phyloP scores from a whole-genome alignment of 1,284 basidiomycete species.

The Bondarzewia mesenterica region DNA sequence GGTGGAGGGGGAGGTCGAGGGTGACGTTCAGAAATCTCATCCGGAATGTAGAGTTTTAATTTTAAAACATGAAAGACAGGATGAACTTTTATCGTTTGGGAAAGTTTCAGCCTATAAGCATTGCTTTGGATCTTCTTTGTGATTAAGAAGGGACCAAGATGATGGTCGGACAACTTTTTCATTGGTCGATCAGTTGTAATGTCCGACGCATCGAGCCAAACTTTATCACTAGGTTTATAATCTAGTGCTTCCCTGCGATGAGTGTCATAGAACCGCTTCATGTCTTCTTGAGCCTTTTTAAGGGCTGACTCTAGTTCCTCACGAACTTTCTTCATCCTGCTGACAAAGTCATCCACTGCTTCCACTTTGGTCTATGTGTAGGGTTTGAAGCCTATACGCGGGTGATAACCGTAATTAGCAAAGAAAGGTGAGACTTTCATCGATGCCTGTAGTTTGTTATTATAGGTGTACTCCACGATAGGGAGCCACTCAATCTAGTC shows the following conservation, averaged over 20 bases:
- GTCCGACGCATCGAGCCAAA: not conserved
- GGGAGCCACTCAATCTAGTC: constrained; percentile 23
- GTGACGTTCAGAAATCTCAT: too few relatives aligned
- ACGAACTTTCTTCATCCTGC: not conserved
- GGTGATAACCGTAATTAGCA: not conserved
- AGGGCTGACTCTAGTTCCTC: not conserved
- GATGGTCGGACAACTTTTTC: not conserved
- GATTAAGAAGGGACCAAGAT: not conserved
- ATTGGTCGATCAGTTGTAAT: not conserved
- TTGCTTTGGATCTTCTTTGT: not conserved
- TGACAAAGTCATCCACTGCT: not conserved
- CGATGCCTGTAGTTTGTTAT: not conserved
- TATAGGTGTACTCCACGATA: not conserved
- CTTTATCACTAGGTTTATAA: not conserved
- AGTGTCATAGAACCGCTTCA: not conserved
- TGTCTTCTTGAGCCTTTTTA: not conserved
- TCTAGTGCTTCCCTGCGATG: not conserved
- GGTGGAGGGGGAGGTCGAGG: too few relatives aligned
- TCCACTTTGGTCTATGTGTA: not conserved
- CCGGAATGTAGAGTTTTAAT: too few relatives aligned
- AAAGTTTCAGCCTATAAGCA: too few relatives aligned
- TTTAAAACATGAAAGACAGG: too few relatives aligned
- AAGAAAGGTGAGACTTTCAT: not conserved
- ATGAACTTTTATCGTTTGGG: too few relatives aligned
- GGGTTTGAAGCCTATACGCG: not conserved